A percentile compares a stretch with the other conserved stretches of the same genome.
phyloP scores from a whole-genome alignment of 139 green algal species.

The Chlorella sp. region DNA sequence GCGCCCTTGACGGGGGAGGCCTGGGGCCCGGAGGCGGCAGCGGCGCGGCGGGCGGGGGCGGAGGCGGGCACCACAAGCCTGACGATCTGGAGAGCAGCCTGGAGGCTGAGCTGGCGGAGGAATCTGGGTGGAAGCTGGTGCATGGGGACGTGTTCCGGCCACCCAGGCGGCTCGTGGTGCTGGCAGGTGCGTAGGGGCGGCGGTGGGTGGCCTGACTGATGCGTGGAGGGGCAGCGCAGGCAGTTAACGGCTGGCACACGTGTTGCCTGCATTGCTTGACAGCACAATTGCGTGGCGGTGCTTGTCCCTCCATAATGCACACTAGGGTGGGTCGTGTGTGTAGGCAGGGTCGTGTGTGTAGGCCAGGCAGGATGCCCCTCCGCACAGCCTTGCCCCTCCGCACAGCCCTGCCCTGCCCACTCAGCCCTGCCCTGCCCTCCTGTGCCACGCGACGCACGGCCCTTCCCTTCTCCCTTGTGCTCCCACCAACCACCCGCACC shows the following conservation, averaged over 20 bases:
- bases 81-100: no score
- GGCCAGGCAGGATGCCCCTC: no score
- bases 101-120: slow-evolving; percentile 50
- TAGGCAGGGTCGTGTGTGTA: no score
- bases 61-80: no score
- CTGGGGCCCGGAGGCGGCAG: not conserved
- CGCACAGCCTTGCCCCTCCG: no score
- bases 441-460: not conserved
- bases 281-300: no score
- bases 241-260: no score
- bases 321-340: no score
- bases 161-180: slow-evolving; percentile 62
- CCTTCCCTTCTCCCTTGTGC: not conserved
- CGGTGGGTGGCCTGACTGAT: not conserved
- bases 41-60: slow-evolving; percentile 4
- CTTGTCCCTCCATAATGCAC: no score
- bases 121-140: slow-evolving; percentile 97
- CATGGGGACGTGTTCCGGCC: slow-evolving; percentile 96
- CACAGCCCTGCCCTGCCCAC: not conserved
- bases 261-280: no score
- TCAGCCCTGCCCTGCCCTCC: not conserved
- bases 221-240: no score
- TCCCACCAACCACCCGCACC: not conserved
- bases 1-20: slow-evolving; percentile 5
- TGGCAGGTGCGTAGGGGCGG: slow-evolving; percentile 47